Percentiles rank a stretch among this genome's conserved stretches.
phyloP scores from a whole-genome alignment of 352 stramenopile species.

The Ophiocytium majus region DNA sequence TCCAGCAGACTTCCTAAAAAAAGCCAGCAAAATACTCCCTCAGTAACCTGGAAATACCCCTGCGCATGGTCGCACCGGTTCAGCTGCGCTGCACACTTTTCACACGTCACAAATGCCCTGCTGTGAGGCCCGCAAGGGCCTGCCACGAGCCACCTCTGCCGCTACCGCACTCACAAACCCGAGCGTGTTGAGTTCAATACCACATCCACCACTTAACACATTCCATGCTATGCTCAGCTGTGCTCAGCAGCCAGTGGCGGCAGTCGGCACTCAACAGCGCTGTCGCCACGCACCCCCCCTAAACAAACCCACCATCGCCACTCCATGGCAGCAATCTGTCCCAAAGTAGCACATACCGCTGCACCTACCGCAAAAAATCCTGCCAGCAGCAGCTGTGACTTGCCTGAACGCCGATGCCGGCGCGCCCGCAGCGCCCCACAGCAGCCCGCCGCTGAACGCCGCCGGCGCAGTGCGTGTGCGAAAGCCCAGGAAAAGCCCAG shows the following conservation, averaged over 20 bases:
- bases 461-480: constrained; percentile 49
- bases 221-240: too few species aligned
- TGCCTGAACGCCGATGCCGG: background rate
- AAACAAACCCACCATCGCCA: constrained; percentile 33
- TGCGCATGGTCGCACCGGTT: too few species aligned
- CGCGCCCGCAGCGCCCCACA: constrained; percentile 43
- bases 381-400: too few species aligned
- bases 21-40: background rate
- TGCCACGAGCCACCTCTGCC: too few species aligned
- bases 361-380: too few species aligned
- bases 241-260: background rate
- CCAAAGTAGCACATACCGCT: background rate
- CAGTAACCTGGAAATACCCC: background rate
- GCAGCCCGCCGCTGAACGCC: constrained; percentile 37
- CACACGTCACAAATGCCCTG: background rate
- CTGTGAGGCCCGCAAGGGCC: too few species aligned
- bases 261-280: background rate
- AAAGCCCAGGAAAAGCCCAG: constrained; percentile 54
- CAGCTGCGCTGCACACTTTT: too few species aligned
- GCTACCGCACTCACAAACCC: too few species aligned
- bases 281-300: constrained; percentile 33
- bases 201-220: too few species aligned
- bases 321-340: constrained; percentile 21
- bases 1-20: background rate
- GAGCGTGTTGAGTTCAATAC: too few species aligned